phyloP scores from a whole-genome alignment of 2,329 filamentous ascomycete species.

The Lachnellula suecica region DNA sequence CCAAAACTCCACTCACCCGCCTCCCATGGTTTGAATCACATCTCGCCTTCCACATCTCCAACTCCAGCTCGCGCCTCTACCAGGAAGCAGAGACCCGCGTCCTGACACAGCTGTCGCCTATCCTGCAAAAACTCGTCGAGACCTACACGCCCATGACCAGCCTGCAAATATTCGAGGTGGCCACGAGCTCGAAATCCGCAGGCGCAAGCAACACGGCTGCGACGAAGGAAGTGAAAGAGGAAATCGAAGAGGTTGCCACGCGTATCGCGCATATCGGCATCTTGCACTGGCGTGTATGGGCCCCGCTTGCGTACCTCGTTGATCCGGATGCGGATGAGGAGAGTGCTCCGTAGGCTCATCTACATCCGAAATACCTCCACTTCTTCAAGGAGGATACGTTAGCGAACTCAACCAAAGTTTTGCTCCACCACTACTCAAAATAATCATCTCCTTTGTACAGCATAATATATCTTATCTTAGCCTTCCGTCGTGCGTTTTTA shows the following conservation, averaged over 20 bases:
- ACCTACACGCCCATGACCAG: slow-evolving; percentile 30
- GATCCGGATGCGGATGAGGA: slow-evolving; percentile 26
- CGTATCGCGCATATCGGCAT: slow-evolving; percentile 80
- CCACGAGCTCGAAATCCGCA: slow-evolving; percentile 25
- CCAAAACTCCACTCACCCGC: slow-evolving; percentile 26
- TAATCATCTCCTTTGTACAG: no score
- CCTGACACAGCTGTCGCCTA: slow-evolving; percentile 25
- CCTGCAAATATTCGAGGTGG: slow-evolving; percentile 33
- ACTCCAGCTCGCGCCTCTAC: slow-evolving; percentile 27
- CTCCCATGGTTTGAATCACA: slow-evolving; percentile 32
- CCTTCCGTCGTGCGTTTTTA: no score
- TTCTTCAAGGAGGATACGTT: no score
- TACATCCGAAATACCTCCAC: no score
- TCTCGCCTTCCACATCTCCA: slow-evolving; percentile 31
- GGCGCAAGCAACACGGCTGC: slow-evolving; percentile 4
- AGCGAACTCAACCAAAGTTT: no score
- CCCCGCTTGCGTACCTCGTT: slow-evolving; percentile 64
- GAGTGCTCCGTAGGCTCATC: no score
- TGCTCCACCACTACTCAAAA: no score
- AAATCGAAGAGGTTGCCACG: slow-evolving; percentile 67
- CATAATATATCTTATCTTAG: no score
- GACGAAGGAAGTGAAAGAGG: slow-evolving; percentile 20
- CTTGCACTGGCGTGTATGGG: slow-evolving; percentile 90
- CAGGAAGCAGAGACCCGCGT: slow-evolving; percentile 30
- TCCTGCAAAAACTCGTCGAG: slow-evolving; percentile 30